phyloP scores from a whole-genome alignment of 148 eudicot genomes.

The Vaccinium darrowii region DNA sequence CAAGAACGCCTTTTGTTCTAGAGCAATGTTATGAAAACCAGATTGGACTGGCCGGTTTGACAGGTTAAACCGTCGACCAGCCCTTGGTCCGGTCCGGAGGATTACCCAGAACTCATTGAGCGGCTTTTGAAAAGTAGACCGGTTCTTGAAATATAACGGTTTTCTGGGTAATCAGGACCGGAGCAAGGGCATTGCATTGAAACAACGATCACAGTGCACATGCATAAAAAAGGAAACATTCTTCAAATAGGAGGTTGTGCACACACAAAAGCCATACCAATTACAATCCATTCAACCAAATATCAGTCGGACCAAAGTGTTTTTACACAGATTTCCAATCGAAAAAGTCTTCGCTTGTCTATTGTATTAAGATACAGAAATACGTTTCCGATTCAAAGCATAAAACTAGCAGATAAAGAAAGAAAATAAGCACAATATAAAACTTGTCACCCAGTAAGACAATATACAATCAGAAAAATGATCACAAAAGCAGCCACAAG shows the following conservation, averaged over 20 bases:
- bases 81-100: too few species aligned
- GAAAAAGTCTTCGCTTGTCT: not conserved
- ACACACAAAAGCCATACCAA: not conserved
- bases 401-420: not conserved
- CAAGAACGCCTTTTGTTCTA: too few species aligned
- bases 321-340: not conserved
- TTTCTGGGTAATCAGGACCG: too few species aligned
- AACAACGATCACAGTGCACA: too few species aligned
- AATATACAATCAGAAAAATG: constrained; percentile 67
- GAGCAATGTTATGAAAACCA: too few species aligned
- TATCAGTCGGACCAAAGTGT: constrained; percentile 7
- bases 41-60: too few species aligned
- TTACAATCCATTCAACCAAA: constrained; percentile 9
- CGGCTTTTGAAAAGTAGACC: too few species aligned
- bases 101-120: too few species aligned
- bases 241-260: not conserved
- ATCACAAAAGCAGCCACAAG: constrained; percentile 84
- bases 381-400: not conserved
- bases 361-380: not conserved
- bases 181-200: too few species aligned
- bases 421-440: not conserved
- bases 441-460: constrained; percentile 67
- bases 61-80: too few species aligned
- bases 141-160: too few species aligned
- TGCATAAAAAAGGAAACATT: too few species aligned